phyloP scores from a whole-genome alignment of 345 rosid species.

The Aquilaria malaccensis region DNA sequence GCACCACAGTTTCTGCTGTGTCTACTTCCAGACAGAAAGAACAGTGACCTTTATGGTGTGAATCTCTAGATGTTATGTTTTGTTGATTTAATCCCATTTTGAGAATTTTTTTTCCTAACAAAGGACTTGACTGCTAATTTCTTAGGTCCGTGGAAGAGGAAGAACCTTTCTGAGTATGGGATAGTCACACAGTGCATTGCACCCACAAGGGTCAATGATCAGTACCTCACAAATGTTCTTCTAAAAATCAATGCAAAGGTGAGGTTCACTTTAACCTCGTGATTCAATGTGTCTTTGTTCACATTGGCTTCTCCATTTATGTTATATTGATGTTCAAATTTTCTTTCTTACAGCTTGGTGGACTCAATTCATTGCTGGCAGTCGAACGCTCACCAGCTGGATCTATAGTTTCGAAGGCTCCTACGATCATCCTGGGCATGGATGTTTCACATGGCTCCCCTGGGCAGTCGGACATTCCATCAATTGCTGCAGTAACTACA shows the following conservation, averaged over 20 bases:
- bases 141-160: conserved; percentile 88
- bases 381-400: conserved; percentile 61
- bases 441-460: conserved; percentile 99
- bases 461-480: conserved; percentile 75
- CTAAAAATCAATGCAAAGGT: conserved; percentile 96
- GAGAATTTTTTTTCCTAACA: background rate
- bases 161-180: conserved; percentile 69
- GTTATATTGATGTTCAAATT: background rate
- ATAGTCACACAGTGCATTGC: conserved; percentile 91
- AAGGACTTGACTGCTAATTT: background rate
- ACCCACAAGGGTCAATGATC: conserved; percentile 68
- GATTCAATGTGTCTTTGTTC: no score
- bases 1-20: conserved; percentile 80
- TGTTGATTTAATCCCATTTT: background rate
- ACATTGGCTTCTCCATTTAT: background rate
- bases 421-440: conserved; percentile 90
- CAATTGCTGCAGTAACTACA: conserved; percentile 76
- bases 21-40: conserved; percentile 74
- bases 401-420: conserved; percentile 63
- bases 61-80: background rate
- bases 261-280: background rate
- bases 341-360: conserved; percentile 66
- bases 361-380: conserved; percentile 64
- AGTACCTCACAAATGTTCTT: conserved; percentile 83
- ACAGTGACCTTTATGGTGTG: conserved; percentile 72